Evolutionary conservation across 805 yeast genomes (phyloP), one percentile per base, ranked within the genome.

Genomic region (Ogataea nitratoaversa): DNA sequence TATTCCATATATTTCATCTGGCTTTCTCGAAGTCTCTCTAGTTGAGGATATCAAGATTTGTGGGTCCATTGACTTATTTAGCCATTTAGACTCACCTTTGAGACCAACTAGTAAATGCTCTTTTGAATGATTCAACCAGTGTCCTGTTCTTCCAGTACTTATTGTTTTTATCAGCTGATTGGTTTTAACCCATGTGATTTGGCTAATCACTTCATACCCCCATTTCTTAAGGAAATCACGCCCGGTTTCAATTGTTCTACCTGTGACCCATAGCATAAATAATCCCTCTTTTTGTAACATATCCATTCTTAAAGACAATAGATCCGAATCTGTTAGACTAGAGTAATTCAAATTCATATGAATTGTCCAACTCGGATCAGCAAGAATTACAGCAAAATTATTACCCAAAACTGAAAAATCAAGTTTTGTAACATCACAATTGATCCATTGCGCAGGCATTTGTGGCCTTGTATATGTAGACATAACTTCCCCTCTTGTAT

Each of bases 321-420:
- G 66, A 50, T 87, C 96, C 2, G 77, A 72, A 56, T 86, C 95
- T 42, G 83, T 82, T 57, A 87, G 79, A 2, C 87, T 79, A 11
- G 87, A 85, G 58, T 83, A 81, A 4, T 88, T 88, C 28, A 66
- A 55, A 40, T 84, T 83, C 90, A 86, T 89, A 63, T 90, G 96
- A 47, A 90, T 90, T 48, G 88, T 90, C 98, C 98, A 90, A 7
- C 96, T 93, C 3, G 96, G 96, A 60, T 90, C 98, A 0, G 95
- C 91, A 40, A 91, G 76, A 11, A 90, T 79, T 3, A 82, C 88
- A 30, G 82, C 89, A 65, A 85, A 85, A 37, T 61, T 56, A 63
- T 83, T 79, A 2, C 97, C 96, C 41, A 90, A 62, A 6, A 76
- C 64, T 18, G 59, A 64, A 52, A 91, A 79, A 49, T 91, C 89